These are phyloP conservation scores for Cladorrhinum samala DNA, from an alignment of 495 filamentous ascomycete genomes.

Conservation along the genomic window DNA sequence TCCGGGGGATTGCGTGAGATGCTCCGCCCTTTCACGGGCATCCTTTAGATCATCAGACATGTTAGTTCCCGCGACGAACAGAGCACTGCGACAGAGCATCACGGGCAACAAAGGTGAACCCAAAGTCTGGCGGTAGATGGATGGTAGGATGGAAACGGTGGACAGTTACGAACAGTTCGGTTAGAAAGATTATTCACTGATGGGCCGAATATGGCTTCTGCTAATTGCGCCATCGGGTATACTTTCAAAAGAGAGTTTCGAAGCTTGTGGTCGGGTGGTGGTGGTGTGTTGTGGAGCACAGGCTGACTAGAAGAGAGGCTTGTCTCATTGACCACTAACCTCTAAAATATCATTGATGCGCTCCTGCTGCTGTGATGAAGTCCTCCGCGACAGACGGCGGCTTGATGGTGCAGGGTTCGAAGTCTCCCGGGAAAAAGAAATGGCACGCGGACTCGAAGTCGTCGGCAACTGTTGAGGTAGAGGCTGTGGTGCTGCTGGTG, in stretches of 20 bases:
- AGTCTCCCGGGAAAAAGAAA: background rate
- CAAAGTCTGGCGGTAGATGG: no score
- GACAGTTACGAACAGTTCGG: conserved; percentile 19
- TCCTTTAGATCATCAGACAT: conserved; percentile 8
- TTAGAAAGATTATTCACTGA: conserved; percentile 15
- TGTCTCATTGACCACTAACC: conserved; percentile 25
- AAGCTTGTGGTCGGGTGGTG: background rate
- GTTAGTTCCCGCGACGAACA: conserved; percentile 13
- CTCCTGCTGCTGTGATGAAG: conserved; percentile 35
- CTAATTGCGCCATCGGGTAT: conserved; percentile 14
- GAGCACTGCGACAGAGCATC: background rate
- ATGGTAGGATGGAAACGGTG: no score
- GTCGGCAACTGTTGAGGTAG: background rate
- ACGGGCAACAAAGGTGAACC: background rate
- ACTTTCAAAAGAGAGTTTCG: background rate
- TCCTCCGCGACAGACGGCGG: conserved; percentile 14
- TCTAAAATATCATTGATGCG: conserved; percentile 40
- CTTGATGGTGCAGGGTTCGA: no score
- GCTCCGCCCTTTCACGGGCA: conserved; percentile 29
- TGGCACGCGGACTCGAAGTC: background rate
- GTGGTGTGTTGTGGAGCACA: background rate
- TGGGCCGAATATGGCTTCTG: conserved; percentile 16
- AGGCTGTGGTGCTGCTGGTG: no score
- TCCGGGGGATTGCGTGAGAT: conserved; percentile 11
- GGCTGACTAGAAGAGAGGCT: background rate